Evolutionary conservation across 257 asterid genomes (phyloP).

Genomic region (Solanum stenotomum): DNA sequence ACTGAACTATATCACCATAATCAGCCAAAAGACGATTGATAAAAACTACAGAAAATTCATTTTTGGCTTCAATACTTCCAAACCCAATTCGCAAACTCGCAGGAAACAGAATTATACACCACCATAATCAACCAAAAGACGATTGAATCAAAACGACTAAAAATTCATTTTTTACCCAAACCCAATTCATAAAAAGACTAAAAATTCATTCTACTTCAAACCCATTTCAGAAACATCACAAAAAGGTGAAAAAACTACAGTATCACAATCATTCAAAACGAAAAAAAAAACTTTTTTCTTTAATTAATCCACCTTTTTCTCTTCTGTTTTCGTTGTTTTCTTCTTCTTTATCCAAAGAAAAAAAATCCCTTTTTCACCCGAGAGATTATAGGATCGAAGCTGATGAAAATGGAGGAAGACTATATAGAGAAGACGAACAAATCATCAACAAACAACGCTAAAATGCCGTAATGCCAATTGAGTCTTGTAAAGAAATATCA

Average conservation of each 20-base stretch:
- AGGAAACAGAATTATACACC: not conserved
- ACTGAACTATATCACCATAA: not conserved
- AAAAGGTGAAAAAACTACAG: not conserved
- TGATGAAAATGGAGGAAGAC: not conserved
- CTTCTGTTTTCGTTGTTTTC: not conserved
- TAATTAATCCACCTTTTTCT: not conserved
- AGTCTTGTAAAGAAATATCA: not conserved
- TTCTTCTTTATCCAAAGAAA: not conserved
- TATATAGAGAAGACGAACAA: not conserved
- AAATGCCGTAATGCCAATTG: not conserved
- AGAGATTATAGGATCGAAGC: not conserved
- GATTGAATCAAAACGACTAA: not conserved
- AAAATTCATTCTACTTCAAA: not conserved
- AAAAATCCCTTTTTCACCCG: not conserved
- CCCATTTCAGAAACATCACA: not conserved
- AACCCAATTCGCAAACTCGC: not conserved
- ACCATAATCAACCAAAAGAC: not conserved
- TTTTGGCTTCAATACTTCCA: not conserved
- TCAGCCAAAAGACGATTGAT: not conserved
- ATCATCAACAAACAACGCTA: not conserved
- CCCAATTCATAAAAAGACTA: not conserved
- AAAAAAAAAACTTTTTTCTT: not conserved
- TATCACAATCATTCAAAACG: not conserved
- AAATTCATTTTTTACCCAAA: not conserved
- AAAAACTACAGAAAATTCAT: not conserved